phyloP scores from a whole-genome alignment of 805 yeast species.

The Kuraishia capsulata region DNA sequence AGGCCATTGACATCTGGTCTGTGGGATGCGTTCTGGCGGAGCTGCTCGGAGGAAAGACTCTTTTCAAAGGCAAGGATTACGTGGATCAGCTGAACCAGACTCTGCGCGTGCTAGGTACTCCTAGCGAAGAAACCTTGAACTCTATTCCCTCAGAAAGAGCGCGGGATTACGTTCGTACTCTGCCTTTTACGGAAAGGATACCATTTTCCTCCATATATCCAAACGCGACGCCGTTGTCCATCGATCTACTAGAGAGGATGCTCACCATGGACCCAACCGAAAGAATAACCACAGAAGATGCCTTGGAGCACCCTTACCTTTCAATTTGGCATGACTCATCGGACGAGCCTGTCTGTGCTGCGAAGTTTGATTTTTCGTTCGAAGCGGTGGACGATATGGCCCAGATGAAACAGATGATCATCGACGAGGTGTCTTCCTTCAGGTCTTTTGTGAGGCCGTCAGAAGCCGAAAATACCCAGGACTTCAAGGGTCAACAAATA shows the following conservation, averaged over 20 bases:
- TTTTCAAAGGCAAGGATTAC: constrained; percentile 92
- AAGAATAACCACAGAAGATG: constrained; percentile 83
- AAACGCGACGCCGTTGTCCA: constrained; percentile 75
- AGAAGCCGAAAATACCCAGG: background rate
- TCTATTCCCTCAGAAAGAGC: constrained; percentile 82
- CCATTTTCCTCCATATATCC: constrained; percentile 72
- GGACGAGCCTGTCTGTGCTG: constrained; percentile 80
- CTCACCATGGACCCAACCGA: constrained; percentile 79
- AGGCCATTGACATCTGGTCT: constrained; percentile 97
- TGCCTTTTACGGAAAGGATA: constrained; percentile 75
- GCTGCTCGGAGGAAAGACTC: constrained; percentile 80
- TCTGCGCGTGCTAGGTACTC: constrained; percentile 84
- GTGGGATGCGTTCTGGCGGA: constrained; percentile 97
- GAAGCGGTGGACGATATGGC: constrained; percentile 78
- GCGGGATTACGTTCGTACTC: constrained; percentile 79
- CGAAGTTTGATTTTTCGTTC: constrained; percentile 79
- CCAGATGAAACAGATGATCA: constrained; percentile 64
- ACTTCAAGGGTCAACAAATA: constrained; percentile 9
- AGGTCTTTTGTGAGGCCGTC: constrained; percentile 64
- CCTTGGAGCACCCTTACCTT: constrained; percentile 82
- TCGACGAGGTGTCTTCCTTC: constrained; percentile 71
- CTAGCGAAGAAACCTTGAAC: constrained; percentile 59
- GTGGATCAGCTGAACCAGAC: constrained; percentile 92
- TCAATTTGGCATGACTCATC: constrained; percentile 87
- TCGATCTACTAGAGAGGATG: constrained; percentile 72